Conservation (phyloP, 148 eudicot genomes). For the Euryodendron excelsum region DNA sequence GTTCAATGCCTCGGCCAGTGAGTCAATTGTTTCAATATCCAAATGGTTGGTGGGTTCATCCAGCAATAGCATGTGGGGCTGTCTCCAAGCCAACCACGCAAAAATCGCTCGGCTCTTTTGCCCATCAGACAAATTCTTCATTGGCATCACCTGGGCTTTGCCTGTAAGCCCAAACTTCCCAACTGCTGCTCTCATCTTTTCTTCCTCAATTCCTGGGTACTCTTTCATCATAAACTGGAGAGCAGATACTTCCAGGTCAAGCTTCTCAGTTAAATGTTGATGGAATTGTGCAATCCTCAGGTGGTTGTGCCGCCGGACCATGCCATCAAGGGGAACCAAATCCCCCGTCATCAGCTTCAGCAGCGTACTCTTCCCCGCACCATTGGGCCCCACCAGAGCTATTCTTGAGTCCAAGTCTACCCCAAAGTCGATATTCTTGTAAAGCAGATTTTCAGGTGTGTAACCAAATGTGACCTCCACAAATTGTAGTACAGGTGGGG, state of each 20-base stretch:
- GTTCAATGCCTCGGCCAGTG: conserved; percentile 81
- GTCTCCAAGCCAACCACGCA: conserved; percentile 83
- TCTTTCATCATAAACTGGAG: conserved; percentile 70
- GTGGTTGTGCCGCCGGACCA: conserved; percentile 84
- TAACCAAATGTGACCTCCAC: conserved; percentile 84
- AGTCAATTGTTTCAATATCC: conserved; percentile 90
- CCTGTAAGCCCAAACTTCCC: conserved; percentile 80
- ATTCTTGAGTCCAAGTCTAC: conserved; percentile 84
- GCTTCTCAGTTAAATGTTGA: conserved; percentile 88
- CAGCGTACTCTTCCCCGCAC: conserved; percentile 90
- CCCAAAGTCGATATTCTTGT: conserved; percentile 75
- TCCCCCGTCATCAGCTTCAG: conserved; percentile 96
- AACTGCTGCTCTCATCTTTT: conserved; percentile 76
- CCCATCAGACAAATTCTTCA: conserved; percentile 86
- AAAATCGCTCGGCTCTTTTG: conserved; percentile 77
- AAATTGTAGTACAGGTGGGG: conserved; percentile 91
- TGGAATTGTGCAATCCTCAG: conserved; percentile 85
- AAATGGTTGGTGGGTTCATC: conserved; percentile 94
- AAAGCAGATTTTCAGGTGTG: conserved; percentile 70
- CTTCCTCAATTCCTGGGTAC: conserved; percentile 85
- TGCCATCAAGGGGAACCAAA: conserved; percentile 71
- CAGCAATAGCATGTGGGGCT: conserved; percentile 76
- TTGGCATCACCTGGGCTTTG: conserved; percentile 87
- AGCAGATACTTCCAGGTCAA: conserved; percentile 76
- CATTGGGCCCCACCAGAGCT: conserved; percentile 92